A percentile compares a stretch with the other conserved stretches of the same genome.
phyloP scores from a whole-genome alignment of 2,329 filamentous ascomycete species.

The Aaosphaeria pasadenensis region DNA sequence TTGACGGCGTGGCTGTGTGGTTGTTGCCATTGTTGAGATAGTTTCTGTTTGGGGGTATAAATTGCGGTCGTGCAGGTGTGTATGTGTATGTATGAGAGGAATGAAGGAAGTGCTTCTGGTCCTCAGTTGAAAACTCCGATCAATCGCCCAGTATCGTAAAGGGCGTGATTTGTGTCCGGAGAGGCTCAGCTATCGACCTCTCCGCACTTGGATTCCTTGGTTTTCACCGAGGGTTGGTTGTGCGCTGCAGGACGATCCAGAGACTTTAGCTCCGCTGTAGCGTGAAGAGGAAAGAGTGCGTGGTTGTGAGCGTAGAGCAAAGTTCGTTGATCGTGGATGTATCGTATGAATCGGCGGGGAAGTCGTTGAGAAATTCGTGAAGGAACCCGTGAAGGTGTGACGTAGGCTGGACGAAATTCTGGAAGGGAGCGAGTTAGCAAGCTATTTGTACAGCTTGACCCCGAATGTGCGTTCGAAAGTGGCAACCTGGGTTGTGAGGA shows the following conservation, averaged over 20 bases:
- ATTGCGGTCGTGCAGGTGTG: neutral
- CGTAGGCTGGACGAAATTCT: too few relatives aligned
- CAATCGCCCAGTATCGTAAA: constrained; percentile 26
- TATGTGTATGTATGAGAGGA: constrained; percentile 1
- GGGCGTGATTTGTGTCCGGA: constrained; percentile 35
- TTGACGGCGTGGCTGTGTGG: constrained; percentile 9
- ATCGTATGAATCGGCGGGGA: too few relatives aligned
- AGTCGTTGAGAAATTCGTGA: too few relatives aligned
- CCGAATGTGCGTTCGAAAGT: neutral
- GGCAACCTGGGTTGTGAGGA: neutral
- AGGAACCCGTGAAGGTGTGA: too few relatives aligned
- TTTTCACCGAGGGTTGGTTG: constrained; percentile 3
- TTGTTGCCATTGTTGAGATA: constrained; percentile 25
- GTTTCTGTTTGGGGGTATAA: neutral
- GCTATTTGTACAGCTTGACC: too few relatives aligned
- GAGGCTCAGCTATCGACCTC: constrained; percentile 39
- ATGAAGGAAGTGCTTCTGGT: constrained; percentile 18
- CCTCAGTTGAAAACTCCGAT: constrained; percentile 29
- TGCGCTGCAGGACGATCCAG: neutral
- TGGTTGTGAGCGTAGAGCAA: too few relatives aligned
- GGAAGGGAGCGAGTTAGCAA: too few relatives aligned
- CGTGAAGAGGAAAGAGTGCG: too few relatives aligned
- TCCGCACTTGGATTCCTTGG: constrained; percentile 32
- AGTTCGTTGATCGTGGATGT: too few relatives aligned
- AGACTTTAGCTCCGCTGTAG: too few relatives aligned